Conservation (phyloP, 345 rosid species). For the Rhodamnia rubescens region DNA sequence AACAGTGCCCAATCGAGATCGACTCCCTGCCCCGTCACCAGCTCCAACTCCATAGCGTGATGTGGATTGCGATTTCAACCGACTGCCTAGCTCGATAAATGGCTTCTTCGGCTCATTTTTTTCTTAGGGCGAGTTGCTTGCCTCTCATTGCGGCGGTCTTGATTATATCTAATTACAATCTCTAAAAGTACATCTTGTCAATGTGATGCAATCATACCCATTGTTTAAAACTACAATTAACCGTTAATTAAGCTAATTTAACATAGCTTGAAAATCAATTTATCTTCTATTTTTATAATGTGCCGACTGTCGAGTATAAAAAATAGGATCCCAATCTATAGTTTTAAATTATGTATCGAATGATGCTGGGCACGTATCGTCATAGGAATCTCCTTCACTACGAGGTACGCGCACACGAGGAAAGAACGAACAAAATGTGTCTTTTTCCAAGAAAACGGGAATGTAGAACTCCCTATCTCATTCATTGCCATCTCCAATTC, state of each 20-base stretch:
- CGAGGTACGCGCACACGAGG: not conserved
- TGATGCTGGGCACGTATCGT: not conserved
- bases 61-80: accelerated
- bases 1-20: not conserved
- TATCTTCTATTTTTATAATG: not conserved
- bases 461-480: not conserved
- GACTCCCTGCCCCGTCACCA: not conserved
- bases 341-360: not conserved
- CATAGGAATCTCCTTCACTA: not conserved
- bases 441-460: not conserved
- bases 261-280: not conserved
- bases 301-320: not conserved
- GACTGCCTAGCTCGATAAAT: not conserved
- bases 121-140: not conserved
- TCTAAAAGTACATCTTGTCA: not conserved
- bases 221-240: not conserved
- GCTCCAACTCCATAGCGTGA: not conserved
- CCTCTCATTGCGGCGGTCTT: not conserved
- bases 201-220: not conserved
- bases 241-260: not conserved
- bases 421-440: not conserved
- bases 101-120: not conserved
- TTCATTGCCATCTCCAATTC: accelerated
- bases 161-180: not conserved
- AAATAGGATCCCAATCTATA: not conserved